Conservation (phyloP, 1,284 basidiomycete genomes). For the Microbotryomycetes sp. region DNA sequence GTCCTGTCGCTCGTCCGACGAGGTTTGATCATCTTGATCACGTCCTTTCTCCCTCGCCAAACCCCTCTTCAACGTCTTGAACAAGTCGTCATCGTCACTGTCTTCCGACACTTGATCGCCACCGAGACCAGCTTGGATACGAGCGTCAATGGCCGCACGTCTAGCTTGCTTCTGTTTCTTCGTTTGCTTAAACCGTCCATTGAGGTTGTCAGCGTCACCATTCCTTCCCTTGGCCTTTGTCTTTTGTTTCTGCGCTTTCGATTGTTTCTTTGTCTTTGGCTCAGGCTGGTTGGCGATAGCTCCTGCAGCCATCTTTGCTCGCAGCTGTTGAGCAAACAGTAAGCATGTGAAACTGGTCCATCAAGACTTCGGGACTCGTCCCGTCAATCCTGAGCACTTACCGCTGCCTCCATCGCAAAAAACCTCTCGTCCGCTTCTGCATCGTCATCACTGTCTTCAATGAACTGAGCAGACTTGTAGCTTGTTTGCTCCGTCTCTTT, state of each 20-base stretch:
- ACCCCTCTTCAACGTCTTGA: not conserved
- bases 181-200: slow-evolving; percentile 1
- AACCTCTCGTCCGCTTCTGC: slow-evolving; percentile 52
- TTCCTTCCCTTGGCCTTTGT: not conserved
- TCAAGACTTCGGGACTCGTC: not conserved
- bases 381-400: slow-evolving; percentile 41
- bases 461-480: slow-evolving; percentile 83
- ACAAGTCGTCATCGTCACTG: not conserved
- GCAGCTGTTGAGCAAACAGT: not conserved
- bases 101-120: not conserved
- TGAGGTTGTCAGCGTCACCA: not conserved
- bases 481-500: slow-evolving; percentile 55
- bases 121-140: not conserved
- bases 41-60: not conserved
- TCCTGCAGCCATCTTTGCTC: slow-evolving; percentile 18
- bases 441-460: slow-evolving; percentile 72
- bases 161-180: slow-evolving; percentile 8
- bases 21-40: slow-evolving; percentile 8
- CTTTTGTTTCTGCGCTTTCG: not conserved
- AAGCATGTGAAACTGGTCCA: slow-evolving; percentile 42
- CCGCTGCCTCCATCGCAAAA: slow-evolving; percentile 61
- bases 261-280: not conserved
- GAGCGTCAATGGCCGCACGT: not conserved
- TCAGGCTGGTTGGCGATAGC: not conserved
- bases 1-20: too few species aligned